phyloP scores from a whole-genome alignment of 2,329 filamentous ascomycete species.

The Cladorrhinum sp. region DNA sequence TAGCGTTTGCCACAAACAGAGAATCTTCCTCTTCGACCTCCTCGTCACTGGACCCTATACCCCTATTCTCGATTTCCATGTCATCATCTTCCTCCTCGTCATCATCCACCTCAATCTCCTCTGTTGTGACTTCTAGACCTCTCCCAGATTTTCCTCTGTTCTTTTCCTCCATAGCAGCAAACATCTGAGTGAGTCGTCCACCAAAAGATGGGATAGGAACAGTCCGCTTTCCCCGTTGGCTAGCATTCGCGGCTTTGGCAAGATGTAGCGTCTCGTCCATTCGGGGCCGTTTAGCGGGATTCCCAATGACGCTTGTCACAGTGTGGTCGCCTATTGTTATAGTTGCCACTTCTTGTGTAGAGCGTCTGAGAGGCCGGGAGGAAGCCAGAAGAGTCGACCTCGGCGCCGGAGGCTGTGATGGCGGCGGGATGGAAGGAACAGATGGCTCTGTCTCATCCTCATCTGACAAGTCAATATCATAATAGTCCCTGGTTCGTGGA shows the following conservation, averaged over 20 bases:
- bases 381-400: conserved; percentile 25
- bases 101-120: conserved; percentile 21
- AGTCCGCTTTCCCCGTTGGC: conserved; percentile 19
- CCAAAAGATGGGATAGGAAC: conserved; percentile 42
- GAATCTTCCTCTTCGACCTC: conserved; percentile 27
- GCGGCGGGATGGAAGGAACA: conserved; percentile 29
- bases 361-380: conserved; percentile 49
- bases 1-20: conserved; percentile 24
- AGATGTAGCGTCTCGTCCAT: conserved; percentile 17
- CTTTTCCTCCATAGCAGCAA: conserved; percentile 37
- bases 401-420: conserved; percentile 31
- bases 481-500: background rate
- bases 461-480: conserved; percentile 14
- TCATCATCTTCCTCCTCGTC: conserved; percentile 21
- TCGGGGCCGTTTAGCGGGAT: conserved; percentile 45
- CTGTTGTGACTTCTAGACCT: conserved; percentile 21
- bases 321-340: conserved; percentile 72
- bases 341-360: conserved; percentile 63
- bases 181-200: conserved; percentile 43
- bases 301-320: conserved; percentile 63
- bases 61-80: conserved; percentile 3
- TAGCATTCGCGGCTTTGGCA: background rate
- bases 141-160: conserved; percentile 14
- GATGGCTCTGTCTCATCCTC: conserved; percentile 13
- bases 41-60: conserved; percentile 20